Evolutionary conservation across 768 basidiomycete species (phyloP).

Genomic region (Daedaleopsis sinensis): DNA sequence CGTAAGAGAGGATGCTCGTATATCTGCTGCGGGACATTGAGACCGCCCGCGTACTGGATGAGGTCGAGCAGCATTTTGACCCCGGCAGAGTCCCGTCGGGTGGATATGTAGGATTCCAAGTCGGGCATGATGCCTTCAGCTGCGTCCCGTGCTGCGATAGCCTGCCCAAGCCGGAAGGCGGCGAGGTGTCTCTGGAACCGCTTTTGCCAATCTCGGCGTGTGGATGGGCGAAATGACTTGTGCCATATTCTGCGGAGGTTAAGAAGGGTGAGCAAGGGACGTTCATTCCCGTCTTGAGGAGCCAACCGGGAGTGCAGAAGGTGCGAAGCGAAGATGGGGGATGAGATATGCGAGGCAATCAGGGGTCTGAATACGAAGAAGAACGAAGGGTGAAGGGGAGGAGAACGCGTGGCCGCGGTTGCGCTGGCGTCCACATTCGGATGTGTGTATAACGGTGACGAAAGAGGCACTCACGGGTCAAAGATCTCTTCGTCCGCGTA

Average conservation of each 20-base stretch:
- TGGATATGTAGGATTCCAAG: conserved; percentile 49
- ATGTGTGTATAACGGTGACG: neutral
- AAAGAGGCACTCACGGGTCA: conserved; percentile 22
- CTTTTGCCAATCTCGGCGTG: conserved; percentile 41
- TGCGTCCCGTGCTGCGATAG: conserved; percentile 31
- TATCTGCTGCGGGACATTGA: conserved; percentile 38
- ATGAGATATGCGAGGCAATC: neutral
- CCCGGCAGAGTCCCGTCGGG: conserved; percentile 53
- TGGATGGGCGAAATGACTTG: conserved; percentile 37
- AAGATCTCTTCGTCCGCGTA: conserved; percentile 19
- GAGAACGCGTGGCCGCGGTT: neutral
- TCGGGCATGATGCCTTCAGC: conserved; percentile 36
- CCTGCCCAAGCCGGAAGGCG: conserved; percentile 37
- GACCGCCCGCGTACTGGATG: conserved; percentile 54
- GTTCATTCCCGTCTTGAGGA: neutral
- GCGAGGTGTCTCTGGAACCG: conserved; percentile 44
- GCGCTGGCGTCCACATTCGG: neutral
- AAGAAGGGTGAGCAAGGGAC: neutral
- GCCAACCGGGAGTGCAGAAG: neutral
- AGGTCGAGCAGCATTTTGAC: conserved; percentile 52
- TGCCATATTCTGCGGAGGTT: conserved; percentile 40
- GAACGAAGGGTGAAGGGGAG: neutral
- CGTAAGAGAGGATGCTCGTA: conserved; percentile 31
- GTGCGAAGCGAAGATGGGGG: neutral
- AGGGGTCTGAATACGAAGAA: neutral